Conservation (phyloP, 2,329 filamentous ascomycete genomes). For the Apiospora rasikravindrae region DNA sequence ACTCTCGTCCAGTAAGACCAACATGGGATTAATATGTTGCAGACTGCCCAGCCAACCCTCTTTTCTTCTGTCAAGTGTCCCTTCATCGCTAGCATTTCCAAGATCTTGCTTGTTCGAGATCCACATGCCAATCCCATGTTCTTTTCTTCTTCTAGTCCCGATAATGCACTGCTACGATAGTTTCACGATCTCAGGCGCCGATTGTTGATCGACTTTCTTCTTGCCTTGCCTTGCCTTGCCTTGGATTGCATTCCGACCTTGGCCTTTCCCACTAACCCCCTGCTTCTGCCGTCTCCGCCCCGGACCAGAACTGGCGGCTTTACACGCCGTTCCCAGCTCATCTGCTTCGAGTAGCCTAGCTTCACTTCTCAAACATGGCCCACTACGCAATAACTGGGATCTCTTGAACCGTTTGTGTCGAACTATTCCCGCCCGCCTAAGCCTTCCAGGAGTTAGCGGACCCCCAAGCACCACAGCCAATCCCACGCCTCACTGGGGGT, state of each 20-base stretch:
- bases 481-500: constrained; percentile 2
- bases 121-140: not conserved
- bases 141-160: constrained; percentile 4
- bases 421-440: constrained; percentile 7
- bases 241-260: not conserved
- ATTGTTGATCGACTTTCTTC: not conserved
- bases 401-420: not conserved
- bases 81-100: not conserved
- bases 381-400: constrained; percentile 13
- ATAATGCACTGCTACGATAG: not conserved
- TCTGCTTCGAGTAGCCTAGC: too few relatives aligned
- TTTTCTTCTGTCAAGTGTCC: constrained; percentile 3
- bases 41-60: constrained; percentile 7
- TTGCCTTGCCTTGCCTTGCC: not conserved
- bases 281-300: not conserved
- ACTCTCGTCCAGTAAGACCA: not conserved
- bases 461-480: not conserved
- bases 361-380: constrained; percentile 18
- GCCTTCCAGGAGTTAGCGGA: constrained; percentile 10
- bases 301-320: constrained; percentile 11
- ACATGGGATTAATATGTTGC: constrained; percentile 7
- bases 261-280: not conserved
- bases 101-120: not conserved
- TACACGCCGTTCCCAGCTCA: constrained; percentile 12
- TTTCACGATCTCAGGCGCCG: not conserved